Evolutionary conservation across 257 asterid genomes (phyloP).

Genomic region (Prunella vulgaris): DNA sequence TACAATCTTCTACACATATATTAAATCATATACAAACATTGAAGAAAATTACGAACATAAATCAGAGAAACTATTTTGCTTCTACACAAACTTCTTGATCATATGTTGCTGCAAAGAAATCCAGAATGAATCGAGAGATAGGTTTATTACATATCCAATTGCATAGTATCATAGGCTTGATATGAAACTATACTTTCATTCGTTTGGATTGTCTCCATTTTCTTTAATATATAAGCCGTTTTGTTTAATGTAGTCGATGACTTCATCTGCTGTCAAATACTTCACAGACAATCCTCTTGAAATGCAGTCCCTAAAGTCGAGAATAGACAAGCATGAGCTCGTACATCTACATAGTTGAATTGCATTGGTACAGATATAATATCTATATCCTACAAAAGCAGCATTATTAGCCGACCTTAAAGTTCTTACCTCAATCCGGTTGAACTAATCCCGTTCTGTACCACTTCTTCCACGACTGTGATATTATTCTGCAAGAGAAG

Average conservation of each 20-base stretch:
- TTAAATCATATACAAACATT: no score
- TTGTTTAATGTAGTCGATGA: constrained; percentile 51
- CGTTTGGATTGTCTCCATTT: constrained; percentile 15
- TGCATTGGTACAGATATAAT: no score
- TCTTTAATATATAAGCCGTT: constrained; percentile 37
- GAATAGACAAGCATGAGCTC: constrained; percentile 3
- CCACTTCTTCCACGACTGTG: constrained; percentile 59
- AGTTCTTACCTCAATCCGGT: constrained; percentile 62
- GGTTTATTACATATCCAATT: neutral
- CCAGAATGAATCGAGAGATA: neutral
- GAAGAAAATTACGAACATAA: no score
- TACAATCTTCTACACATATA: no score
- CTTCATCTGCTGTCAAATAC: constrained; percentile 71
- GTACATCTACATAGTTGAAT: neutral
- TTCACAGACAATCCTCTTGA: constrained; percentile 65
- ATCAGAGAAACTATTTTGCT: neutral
- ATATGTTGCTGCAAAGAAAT: neutral
- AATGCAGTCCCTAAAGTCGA: constrained; percentile 53
- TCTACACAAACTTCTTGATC: neutral
- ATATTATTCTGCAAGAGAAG: constrained; percentile 69
- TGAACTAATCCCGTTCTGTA: constrained; percentile 77
- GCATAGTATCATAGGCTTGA: neutral
- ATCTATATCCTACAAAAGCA: no score
- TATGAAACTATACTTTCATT: neutral
- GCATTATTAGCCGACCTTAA: no score